Percentiles rank a stretch among this genome's conserved stretches.
Evolutionary conservation across 805 yeast species (phyloP).

Genomic region (Kodamaea restingae): DNA sequence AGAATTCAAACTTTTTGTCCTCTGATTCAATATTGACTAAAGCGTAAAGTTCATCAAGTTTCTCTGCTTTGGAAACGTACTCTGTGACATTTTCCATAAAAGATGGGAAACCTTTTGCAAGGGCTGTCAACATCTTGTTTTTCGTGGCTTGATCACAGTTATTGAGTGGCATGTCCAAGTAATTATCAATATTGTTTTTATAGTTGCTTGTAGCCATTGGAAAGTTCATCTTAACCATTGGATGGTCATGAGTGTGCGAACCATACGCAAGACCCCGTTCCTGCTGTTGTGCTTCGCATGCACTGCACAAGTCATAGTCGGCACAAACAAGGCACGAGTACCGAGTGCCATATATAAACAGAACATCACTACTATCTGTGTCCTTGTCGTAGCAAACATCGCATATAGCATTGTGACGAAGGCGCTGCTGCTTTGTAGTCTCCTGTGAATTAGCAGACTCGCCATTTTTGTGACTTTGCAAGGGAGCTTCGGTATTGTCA

Average conservation of each 20-base stretch:
- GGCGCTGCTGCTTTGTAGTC: too few relatives aligned
- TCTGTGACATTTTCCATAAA: constrained; percentile 17
- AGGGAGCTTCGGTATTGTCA: too few relatives aligned
- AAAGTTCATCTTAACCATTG: constrained; percentile 25
- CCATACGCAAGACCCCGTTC: constrained; percentile 12
- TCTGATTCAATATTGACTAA: constrained; percentile 11
- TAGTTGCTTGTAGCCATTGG: too few relatives aligned
- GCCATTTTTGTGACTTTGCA: too few relatives aligned
- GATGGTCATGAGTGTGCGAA: constrained; percentile 24
- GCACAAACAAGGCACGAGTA: constrained; percentile 50
- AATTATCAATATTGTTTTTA: too few relatives aligned
- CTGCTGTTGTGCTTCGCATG: constrained; percentile 23
- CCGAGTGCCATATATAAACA: constrained; percentile 39
- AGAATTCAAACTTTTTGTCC: constrained; percentile 23
- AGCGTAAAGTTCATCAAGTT: constrained; percentile 19
- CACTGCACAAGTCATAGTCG: constrained; percentile 51
- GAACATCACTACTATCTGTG: background rate
- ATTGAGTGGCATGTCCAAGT: constrained; percentile 25
- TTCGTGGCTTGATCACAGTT: constrained; percentile 13
- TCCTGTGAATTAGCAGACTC: too few relatives aligned
- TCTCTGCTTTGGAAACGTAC: constrained; percentile 20
- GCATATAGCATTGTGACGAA: constrained; percentile 26
- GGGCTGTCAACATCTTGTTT: constrained; percentile 1
- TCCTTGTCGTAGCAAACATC: constrained; percentile 31
- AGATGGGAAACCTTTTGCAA: constrained; percentile 13